Conservation (phyloP, 2,329 filamentous ascomycete species). For the Sarocladium kiliense region DNA sequence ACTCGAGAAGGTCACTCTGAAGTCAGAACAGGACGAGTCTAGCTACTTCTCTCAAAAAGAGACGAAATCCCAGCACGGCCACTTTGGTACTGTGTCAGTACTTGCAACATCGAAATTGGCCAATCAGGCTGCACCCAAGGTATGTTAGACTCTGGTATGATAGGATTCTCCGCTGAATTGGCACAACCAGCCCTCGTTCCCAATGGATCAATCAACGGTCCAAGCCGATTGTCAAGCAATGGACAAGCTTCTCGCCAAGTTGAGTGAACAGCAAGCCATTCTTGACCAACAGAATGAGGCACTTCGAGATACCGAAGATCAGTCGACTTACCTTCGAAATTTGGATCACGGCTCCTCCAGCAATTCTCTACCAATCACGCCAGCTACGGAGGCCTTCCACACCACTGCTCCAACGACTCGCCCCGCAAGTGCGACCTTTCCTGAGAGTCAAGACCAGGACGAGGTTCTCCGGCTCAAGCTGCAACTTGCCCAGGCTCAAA, state of each 20-base stretch:
- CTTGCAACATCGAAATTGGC: conserved; percentile 37
- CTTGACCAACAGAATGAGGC: conserved; percentile 54
- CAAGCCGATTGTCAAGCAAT: conserved; percentile 46
- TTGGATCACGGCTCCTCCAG: conserved; percentile 47
- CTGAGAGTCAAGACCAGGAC: conserved; percentile 33
- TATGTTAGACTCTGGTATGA: conserved; percentile 21
- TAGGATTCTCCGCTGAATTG: conserved; percentile 28
- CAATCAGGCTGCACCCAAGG: conserved; percentile 46
- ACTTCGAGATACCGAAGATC: conserved; percentile 37
- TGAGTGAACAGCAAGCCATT: conserved; percentile 65
- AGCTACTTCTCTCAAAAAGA: not conserved
- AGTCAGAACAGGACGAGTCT: not conserved
- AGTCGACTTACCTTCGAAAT: conserved; percentile 25
- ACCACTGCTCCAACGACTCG: conserved; percentile 44
- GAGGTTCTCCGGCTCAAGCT: conserved; percentile 65
- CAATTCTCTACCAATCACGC: conserved; percentile 58
- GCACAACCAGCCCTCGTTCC: not conserved
- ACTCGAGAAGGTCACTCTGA: not conserved
- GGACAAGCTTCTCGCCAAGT: conserved; percentile 68
- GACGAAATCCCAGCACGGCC: not conserved
- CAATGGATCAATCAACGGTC: conserved; percentile 33
- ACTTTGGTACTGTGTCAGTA: not conserved
- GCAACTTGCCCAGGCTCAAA: conserved; percentile 66
- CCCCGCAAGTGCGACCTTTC: conserved; percentile 43
- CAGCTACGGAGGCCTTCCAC: conserved; percentile 50